Base-by-base conservation (phyloP, 257 asterid genomes). In the Nyctanthes arbortristis region DNA sequence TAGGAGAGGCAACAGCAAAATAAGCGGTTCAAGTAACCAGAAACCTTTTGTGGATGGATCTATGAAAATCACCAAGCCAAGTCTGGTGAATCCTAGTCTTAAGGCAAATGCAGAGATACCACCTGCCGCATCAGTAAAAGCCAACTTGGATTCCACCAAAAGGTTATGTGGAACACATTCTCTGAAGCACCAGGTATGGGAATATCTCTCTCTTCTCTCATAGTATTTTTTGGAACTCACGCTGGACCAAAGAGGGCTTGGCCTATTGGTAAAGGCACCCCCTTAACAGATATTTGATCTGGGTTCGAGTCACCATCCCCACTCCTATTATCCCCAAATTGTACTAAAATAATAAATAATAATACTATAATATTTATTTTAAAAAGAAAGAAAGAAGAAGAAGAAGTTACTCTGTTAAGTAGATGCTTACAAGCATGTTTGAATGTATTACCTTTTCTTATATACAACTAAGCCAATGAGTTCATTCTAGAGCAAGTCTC, bases 121-220 rank as follows among this genome's bases (percentile, higher is more conserved):
- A 39, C 35, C 85, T 70, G 59, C 79, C 14, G 68, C 69, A 63
- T 56, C 80, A 27, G 73, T 71, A 29, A 89, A 84, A 80, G 45
- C 68, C 49, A 65, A 75, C 35, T 66, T 78, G 10, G 92, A 90
- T 75, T 79, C 81, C 45, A 69, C 54, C 61, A 88, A 77, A 75
- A 79, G 87, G 52, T 79, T 74, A 55, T 86, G 67, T 5, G 84
- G 82, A 65, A 55, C 72, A 25, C 87, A 80, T 77, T 76, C 89
- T 69, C 57, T 87, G 77, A 93, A 93, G 76, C 89, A 90, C 73
- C 90, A 88, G 97, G 98, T 93, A 88, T 45, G 36, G 8, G 16
- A 55, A 32, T 25, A 20, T 52, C 24, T 20, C 10, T 52, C 59
- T 49, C 30, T 39, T 14, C 6, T 9, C 31, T 22, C 2, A 24